Evolutionary conservation across 352 stramenopile species (phyloP).

Genomic region (Globisporangium parvum): DNA sequence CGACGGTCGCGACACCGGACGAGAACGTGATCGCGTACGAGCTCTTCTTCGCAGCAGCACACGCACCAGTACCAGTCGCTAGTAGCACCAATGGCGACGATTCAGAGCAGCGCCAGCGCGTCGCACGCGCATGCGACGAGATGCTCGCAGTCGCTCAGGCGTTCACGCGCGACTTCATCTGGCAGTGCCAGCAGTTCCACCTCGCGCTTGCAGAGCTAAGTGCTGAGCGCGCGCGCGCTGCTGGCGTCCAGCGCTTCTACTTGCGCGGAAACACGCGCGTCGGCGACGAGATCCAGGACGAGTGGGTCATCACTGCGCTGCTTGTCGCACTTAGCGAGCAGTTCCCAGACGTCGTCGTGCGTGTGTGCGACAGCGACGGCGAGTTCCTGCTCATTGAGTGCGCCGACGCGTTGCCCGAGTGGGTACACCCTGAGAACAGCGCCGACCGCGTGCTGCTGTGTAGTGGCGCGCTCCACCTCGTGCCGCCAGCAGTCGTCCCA

Average conservation of each 20-base stretch:
- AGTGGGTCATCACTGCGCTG: slow-evolving; percentile 54
- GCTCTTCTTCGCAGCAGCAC: slow-evolving; percentile 23
- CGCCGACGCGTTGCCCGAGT: slow-evolving; percentile 57
- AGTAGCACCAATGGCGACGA: background rate
- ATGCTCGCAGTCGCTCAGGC: slow-evolving; percentile 24
- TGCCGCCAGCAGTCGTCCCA: slow-evolving; percentile 25
- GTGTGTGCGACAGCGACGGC: slow-evolving; percentile 47
- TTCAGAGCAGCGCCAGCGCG: slow-evolving; percentile 1
- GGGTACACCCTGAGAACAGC: slow-evolving; percentile 55
- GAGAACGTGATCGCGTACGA: slow-evolving; percentile 26
- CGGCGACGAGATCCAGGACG: slow-evolving; percentile 62
- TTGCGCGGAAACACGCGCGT: slow-evolving; percentile 32
- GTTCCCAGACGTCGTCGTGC: slow-evolving; percentile 27
- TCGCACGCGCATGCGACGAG: slow-evolving; percentile 11
- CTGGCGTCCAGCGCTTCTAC: slow-evolving; percentile 21
- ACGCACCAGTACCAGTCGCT: background rate
- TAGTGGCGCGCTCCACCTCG: slow-evolving; percentile 36
- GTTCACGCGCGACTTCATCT: slow-evolving; percentile 39
- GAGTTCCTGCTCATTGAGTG: slow-evolving; percentile 79
- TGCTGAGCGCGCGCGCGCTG: background rate
- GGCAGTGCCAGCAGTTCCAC: slow-evolving; percentile 51
- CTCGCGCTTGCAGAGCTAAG: slow-evolving; percentile 12
- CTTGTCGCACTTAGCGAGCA: slow-evolving; percentile 36
- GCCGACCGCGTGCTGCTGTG: slow-evolving; percentile 41
- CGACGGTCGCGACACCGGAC: background rate